Conservation (phyloP, 106 monocot species). For the Allium sativum region DNA sequence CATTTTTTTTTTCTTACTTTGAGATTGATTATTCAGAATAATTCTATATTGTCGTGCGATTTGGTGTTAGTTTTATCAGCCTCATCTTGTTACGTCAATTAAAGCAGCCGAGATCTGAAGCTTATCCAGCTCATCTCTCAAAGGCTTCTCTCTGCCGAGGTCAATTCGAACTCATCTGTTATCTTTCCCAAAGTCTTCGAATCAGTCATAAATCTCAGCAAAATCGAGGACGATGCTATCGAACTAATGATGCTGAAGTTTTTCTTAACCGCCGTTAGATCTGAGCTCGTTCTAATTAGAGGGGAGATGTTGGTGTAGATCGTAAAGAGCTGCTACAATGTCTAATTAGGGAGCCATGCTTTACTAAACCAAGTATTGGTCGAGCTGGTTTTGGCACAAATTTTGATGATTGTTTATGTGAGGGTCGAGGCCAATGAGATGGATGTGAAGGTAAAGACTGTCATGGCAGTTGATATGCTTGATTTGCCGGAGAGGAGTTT, state of each 20-base stretch:
- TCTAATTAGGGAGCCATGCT: constrained; percentile 71
- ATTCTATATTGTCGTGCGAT: no score
- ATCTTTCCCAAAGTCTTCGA: constrained; percentile 26
- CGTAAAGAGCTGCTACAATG: constrained; percentile 80
- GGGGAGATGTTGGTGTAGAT: constrained; percentile 59
- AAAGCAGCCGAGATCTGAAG: no score
- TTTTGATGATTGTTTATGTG: constrained; percentile 46
- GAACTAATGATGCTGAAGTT: constrained; percentile 65
- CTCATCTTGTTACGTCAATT: no score
- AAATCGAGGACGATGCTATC: constrained; percentile 47
- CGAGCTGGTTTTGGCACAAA: constrained; percentile 69
- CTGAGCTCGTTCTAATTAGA: constrained; percentile 36
- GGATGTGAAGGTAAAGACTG: constrained; percentile 29
- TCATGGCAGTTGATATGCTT: constrained; percentile 64
- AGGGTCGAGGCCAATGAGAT: constrained; percentile 56
- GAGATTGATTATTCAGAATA: no score
- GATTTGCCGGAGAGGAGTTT: constrained; percentile 77
- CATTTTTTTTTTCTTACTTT: no score
- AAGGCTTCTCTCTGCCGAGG: constrained; percentile 25
- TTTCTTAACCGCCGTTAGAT: constrained; percentile 56
- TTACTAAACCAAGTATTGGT: constrained; percentile 70
- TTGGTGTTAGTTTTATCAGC: no score
- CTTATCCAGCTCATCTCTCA: constrained; percentile 36
- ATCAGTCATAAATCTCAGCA: constrained; percentile 27
- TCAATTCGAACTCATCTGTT: constrained; percentile 18